Evolutionary conservation across 2,329 filamentous ascomycete genomes (phyloP).

Genomic region (Xylariaceae sp.): DNA sequence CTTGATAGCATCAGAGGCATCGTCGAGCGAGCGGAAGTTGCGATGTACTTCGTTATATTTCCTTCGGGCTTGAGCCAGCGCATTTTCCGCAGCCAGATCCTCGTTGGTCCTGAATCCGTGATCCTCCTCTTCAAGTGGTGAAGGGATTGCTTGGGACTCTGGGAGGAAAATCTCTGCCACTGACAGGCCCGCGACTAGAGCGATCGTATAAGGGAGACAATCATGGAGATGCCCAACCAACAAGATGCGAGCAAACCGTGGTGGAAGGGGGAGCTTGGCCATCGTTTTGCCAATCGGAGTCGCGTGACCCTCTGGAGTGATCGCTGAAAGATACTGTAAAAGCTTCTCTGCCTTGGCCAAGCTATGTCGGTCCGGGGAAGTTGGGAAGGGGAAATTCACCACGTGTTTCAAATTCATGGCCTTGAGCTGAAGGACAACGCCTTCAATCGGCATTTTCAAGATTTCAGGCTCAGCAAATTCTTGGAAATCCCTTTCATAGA

Average conservation of each 20-base stretch:
- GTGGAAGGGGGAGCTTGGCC: conserved; percentile 87
- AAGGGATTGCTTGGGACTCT: conserved; percentile 76
- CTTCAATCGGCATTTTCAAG: conserved; percentile 88
- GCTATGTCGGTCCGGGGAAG: conserved; percentile 78
- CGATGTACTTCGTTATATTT: conserved; percentile 75
- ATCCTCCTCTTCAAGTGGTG: conserved; percentile 50
- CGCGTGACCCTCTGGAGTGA: conserved; percentile 74
- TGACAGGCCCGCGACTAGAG: conserved; percentile 85
- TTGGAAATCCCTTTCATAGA: conserved; percentile 88
- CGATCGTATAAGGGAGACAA: conserved; percentile 85
- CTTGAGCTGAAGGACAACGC: conserved; percentile 91
- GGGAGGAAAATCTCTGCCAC: conserved; percentile 88
- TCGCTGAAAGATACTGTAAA: conserved; percentile 82
- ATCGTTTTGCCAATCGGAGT: conserved; percentile 82
- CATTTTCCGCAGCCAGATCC: conserved; percentile 75
- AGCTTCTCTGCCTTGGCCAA: conserved; percentile 86
- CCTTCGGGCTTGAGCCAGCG: conserved; percentile 67
- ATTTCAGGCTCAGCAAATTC: conserved; percentile 90
- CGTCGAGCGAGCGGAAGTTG: conserved; percentile 81
- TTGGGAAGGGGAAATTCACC: conserved; percentile 95
- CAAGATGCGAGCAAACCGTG: conserved; percentile 91
- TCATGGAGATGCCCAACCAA: conserved; percentile 83
- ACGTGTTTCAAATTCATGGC: conserved; percentile 91
- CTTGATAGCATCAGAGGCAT: conserved; percentile 87
- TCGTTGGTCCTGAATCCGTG: conserved; percentile 62